These are phyloP conservation scores for Antitrichia curtipendula DNA, from an alignment of 225 moss, liverwort and hornwort species.

Conservation along the genomic window DNA sequence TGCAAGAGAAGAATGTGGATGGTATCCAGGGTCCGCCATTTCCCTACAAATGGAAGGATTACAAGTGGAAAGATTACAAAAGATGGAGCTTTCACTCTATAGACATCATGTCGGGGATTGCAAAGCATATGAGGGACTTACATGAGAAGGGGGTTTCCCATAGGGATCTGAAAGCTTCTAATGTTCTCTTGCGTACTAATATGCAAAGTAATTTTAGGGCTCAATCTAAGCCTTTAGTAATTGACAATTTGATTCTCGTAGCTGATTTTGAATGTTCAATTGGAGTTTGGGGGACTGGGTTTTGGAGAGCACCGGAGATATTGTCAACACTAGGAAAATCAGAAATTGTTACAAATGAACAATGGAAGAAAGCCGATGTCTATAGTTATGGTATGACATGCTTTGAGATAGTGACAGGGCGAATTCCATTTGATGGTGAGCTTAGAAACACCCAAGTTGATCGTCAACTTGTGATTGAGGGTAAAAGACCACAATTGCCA, in stretches of 20 bases:
- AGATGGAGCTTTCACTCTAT: background rate
- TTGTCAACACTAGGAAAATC: fast-evolving
- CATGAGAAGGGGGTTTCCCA: background rate
- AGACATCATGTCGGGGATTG: background rate
- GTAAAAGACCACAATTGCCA: background rate
- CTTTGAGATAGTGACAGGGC: background rate
- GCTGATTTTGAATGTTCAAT: background rate
- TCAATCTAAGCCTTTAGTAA: too few species aligned
- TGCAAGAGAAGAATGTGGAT: background rate
- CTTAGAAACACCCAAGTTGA: background rate
- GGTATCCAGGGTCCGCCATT: background rate
- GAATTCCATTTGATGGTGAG: background rate
- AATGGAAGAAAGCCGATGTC: background rate
- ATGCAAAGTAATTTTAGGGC: too few species aligned
- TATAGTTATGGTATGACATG: background rate
- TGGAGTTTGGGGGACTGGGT: background rate
- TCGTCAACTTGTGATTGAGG: background rate
- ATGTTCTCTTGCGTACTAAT: background rate
- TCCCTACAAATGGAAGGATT: background rate
- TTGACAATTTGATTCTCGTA: background rate
- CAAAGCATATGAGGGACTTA: background rate
- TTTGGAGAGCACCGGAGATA: background rate
- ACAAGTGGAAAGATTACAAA: too few species aligned
- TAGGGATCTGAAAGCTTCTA: background rate
- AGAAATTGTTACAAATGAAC: background rate